Evolutionary conservation across 495 filamentous ascomycete genomes (phyloP).

Genomic region (Talaromyces stipitatus): DNA sequence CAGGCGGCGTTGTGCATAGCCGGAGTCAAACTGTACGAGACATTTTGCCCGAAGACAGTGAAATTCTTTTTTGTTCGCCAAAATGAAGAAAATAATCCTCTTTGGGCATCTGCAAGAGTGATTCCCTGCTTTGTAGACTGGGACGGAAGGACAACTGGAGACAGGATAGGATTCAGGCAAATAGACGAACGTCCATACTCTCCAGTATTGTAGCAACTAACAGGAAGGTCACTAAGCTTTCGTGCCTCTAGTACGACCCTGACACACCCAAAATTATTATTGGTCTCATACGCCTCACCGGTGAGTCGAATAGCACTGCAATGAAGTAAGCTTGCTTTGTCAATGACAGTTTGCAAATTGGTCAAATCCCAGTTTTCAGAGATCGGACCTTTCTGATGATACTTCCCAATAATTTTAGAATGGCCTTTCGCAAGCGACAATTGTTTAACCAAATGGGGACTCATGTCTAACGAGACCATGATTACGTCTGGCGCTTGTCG

Average conservation of each 20-base stretch:
- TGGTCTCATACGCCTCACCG: constrained; percentile 4
- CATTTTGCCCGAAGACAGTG: constrained; percentile 36
- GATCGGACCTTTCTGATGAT: not conserved
- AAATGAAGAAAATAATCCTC: constrained; percentile 47
- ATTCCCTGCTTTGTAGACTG: constrained; percentile 8
- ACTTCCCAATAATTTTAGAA: not conserved
- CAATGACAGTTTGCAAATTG: not conserved
- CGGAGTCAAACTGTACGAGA: constrained; percentile 37
- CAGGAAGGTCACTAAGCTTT: constrained; percentile 8
- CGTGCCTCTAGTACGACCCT: not conserved
- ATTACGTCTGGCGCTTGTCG: constrained; percentile 18
- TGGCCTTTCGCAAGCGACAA: not conserved
- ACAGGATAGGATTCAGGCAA: constrained; percentile 52
- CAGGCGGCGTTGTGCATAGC: constrained; percentile 69
- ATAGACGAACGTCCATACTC: constrained; percentile 47
- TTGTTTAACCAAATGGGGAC: not conserved
- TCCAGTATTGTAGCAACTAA: constrained; percentile 28
- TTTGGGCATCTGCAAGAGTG: constrained; percentile 28
- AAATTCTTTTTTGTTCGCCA: constrained; percentile 43
- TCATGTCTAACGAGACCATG: constrained; percentile 7
- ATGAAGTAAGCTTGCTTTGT: not conserved
- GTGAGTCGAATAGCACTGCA: constrained; percentile 14
- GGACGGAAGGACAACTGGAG: constrained; percentile 37
- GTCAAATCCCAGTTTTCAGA: not conserved
- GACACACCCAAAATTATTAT: constrained; percentile 10